Percentiles rank a stretch among this genome's conserved stretches.
phyloP scores from a whole-genome alignment of 441 rosid species.

The Brassica balearica region DNA sequence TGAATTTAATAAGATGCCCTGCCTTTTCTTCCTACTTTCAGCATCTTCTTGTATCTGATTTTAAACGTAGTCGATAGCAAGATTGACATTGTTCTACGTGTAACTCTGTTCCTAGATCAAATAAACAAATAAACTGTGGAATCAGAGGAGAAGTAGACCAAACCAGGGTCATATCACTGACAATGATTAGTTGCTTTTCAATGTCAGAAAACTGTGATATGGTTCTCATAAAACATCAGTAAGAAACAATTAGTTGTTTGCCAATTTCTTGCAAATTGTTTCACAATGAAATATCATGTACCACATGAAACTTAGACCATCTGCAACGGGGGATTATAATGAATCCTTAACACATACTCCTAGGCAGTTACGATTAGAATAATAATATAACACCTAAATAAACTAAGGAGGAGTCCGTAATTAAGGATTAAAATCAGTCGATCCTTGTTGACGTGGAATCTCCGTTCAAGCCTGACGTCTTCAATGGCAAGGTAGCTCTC shows the following conservation, averaged over 20 bases:
- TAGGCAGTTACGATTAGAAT: no score
- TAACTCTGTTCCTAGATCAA: constrained; percentile 54
- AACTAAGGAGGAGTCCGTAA: no score
- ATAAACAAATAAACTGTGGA: background rate
- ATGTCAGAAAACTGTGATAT: background rate
- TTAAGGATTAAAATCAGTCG: no score
- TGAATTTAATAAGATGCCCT: constrained; percentile 55
- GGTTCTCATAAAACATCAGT: background rate
- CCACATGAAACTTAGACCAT: background rate
- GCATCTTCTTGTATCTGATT: constrained; percentile 68
- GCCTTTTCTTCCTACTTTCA: constrained; percentile 75
- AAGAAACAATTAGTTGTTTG: background rate
- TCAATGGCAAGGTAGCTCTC: no score
- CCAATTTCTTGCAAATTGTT: background rate
- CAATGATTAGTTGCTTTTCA: background rate
- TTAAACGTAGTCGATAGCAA: constrained; percentile 73
- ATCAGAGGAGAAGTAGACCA: background rate
- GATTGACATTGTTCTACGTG: constrained; percentile 68
- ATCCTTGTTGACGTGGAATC: no score
- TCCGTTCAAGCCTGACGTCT: no score
- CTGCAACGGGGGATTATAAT: no score
- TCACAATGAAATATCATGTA: background rate
- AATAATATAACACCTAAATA: no score
- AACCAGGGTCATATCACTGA: background rate
- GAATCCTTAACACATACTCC: no score